phyloP scores from a whole-genome alignment of 768 basidiomycete genomes.

The Suillus weaverae region DNA sequence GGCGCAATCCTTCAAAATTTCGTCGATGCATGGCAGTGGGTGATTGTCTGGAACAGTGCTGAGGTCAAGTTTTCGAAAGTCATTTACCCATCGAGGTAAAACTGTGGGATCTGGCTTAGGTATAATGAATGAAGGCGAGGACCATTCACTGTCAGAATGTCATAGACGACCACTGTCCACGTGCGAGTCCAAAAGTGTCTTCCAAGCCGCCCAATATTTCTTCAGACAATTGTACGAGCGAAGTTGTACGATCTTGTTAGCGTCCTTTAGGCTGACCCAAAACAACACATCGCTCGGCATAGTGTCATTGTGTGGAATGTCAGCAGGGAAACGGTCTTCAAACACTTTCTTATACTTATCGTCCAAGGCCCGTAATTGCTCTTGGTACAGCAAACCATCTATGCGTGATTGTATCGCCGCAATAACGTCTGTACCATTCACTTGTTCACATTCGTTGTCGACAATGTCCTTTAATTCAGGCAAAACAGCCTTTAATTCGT shows the following conservation, averaged over 20 bases:
- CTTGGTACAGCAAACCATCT: too few relatives aligned
- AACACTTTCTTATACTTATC: too few relatives aligned
- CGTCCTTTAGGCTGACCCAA: constrained; percentile 29
- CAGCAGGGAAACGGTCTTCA: too few relatives aligned
- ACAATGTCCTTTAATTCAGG: too few relatives aligned
- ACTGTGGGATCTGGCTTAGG: constrained; percentile 30
- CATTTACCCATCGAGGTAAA: constrained; percentile 28
- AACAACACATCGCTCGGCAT: constrained; percentile 25
- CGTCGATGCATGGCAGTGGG: constrained; percentile 18
- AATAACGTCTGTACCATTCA: too few relatives aligned
- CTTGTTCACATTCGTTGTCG: too few relatives aligned
- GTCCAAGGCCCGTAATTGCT: too few relatives aligned
- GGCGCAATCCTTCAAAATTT: constrained; percentile 24
- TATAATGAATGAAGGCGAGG: constrained; percentile 40
- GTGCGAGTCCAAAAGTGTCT: constrained; percentile 33
- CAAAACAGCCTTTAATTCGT: too few relatives aligned
- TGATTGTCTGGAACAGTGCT: constrained; percentile 22
- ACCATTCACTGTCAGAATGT: constrained; percentile 27
- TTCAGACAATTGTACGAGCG: constrained; percentile 33
- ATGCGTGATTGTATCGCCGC: too few relatives aligned
- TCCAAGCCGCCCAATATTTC: constrained; percentile 36
- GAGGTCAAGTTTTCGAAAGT: constrained; percentile 25
- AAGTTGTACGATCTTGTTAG: constrained; percentile 22
- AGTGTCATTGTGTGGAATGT: too few relatives aligned
- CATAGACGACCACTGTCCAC: constrained; percentile 32